phyloP scores from a whole-genome alignment of 495 filamentous ascomycete genomes.

The Staphylotrichum longicolle region DNA sequence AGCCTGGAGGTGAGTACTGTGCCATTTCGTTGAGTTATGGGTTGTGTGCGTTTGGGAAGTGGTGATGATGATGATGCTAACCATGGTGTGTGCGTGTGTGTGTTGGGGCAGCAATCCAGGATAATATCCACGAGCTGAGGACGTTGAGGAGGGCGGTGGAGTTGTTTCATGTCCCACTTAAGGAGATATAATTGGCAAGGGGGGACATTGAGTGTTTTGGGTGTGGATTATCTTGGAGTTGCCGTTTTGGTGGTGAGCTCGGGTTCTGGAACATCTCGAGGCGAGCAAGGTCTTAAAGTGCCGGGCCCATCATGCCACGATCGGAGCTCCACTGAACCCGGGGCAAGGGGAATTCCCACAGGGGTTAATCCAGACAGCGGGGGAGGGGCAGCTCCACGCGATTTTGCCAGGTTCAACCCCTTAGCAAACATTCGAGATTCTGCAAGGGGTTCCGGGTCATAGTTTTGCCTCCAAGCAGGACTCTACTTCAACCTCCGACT shows the following conservation, averaged over 20 bases:
- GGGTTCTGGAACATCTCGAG: neutral
- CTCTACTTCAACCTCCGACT: constrained; percentile 26
- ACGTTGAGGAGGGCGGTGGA: constrained; percentile 18
- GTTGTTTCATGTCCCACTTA: constrained; percentile 26
- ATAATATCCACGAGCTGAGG: constrained; percentile 21
- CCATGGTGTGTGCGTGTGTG: too few relatives aligned
- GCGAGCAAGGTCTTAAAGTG: neutral
- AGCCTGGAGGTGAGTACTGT: constrained; percentile 13
- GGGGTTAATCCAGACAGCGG: neutral
- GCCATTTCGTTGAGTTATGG: neutral
- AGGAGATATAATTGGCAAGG: constrained; percentile 10
- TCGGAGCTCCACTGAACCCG: neutral
- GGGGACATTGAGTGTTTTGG: neutral
- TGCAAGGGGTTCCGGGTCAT: constrained; percentile 22
- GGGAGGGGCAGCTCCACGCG: constrained; percentile 17
- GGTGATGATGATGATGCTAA: neutral
- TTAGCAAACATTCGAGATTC: too few relatives aligned
- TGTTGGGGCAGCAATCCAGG: constrained; percentile 13
- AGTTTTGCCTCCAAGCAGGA: constrained; percentile 27
- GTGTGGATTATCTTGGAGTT: neutral
- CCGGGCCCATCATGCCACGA: constrained; percentile 1
- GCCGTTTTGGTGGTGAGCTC: neutral
- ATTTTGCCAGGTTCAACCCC: neutral
- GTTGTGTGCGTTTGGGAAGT: neutral
- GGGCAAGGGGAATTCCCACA: neutral